Evolutionary conservation across 129 eudicot species (phyloP), one percentile per base, ranked within the genome.

Genomic region (Solidago caesia): DNA sequence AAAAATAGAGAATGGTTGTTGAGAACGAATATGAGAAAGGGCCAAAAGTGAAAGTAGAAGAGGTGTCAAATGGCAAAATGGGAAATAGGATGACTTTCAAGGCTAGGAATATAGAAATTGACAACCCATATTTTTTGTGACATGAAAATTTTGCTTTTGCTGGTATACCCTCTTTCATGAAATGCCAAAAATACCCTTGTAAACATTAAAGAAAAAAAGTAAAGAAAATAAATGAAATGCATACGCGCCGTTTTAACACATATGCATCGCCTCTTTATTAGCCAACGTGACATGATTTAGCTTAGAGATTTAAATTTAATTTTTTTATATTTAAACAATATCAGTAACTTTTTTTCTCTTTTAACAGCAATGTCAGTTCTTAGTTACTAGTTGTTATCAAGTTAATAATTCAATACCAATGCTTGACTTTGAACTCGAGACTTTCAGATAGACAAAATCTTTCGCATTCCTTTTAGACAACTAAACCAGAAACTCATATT

Each of bases 131-230:
- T 2, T 8, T 21, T 6, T n/a, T 26, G 44, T 64, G 44, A 21
- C 73, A 49, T 56, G 15, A 65, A 53, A 51, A 16, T 51, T 65
- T 75, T 65, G 73, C 46, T 11, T 64, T 42, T 51, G 6, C 53
- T 14, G 21, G 3, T 9, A 25, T 14, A 21, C 16, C 45, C n/a
- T 41, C 8, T 14, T 42, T 26, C 16, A 21, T 74, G 14, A 45
- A 45, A 48, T 74, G 42, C 39, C 78, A 41, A 16, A 64, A n/a
- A 74, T 64, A 6, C 52, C 72, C 64, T 51, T 64, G 16, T 42
- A 1, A 16, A 66, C 44, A 33, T 33, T 33, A 33, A 33, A 47
- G 11, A 47, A 4, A 4, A 14, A 52, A 52, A 52, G 4, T 1
- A 52, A 52, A 2, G 0, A 48, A 49, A 49, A 0, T 11, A 14